Evolutionary conservation across 129 eudicot genomes (phyloP), one percentile per base, ranked within the genome.

Genomic region (Ambrosia trifida): DNA sequence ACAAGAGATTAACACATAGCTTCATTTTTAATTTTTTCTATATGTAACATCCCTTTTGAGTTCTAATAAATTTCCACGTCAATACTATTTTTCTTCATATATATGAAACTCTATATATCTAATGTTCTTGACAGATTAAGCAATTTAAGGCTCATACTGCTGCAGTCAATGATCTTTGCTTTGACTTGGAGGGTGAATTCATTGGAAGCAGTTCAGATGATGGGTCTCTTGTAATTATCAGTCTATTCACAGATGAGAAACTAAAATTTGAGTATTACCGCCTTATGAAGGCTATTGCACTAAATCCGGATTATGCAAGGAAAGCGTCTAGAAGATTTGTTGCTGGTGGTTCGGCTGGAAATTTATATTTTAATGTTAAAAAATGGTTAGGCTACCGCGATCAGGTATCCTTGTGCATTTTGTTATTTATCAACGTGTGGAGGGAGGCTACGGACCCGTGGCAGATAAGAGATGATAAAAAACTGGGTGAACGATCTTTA

Each of bases 151-250:
- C 89, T 74, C 98, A 94, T 73, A 82, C 87, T 36, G 98, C 97
- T 80, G 83, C 93, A 12, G 97, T 94, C 62, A 89, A 94, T 81
- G 98, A 87, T 74, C 88, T 94, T 73, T 83, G 89, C 90, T 94
- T 94, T 81, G 98, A 94, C 77, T 69, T 77, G 68, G 96, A 89
- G 11, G 96, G 96, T 65, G 98, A 94, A 84, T 89, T 75, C 79
- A 60, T 94, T 72, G 98, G 93, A 66, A 94, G 98, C 83, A 89
- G 98, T 79, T 94, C 98, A 63, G 98, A 94, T 78, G 98, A 94
- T 81, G 98, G 98, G 20, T 83, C 96, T 68, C 91, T 94, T 72
- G 96, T 90, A 8, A 90, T 94, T 18, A 89, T 78, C 73, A 82
- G 98, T 72, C 93, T 94, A 57, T 94, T 94, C 77, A 87, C 95